phyloP scores from a whole-genome alignment of 345 rosid genomes.

The Pistacia vera region DNA sequence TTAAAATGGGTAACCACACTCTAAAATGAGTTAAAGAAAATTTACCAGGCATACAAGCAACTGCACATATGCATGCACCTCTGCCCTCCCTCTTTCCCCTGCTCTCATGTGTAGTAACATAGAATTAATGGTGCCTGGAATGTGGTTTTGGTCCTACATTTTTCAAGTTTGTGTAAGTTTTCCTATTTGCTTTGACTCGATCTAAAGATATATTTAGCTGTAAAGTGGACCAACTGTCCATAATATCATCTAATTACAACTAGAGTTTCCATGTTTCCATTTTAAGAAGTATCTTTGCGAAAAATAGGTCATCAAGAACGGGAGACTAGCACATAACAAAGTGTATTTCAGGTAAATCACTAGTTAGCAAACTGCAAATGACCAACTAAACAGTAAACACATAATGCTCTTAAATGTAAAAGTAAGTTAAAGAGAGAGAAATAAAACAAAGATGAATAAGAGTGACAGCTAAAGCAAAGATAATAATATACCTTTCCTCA shows the following conservation, averaged over 20 bases:
- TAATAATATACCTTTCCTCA: constrained; percentile 65
- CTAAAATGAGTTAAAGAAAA: too few species aligned
- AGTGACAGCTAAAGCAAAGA: constrained; percentile 10
- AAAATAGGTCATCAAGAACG: background rate
- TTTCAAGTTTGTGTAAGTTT: too few species aligned
- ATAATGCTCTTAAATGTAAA: background rate
- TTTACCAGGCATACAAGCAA: too few species aligned
- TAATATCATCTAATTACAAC: background rate
- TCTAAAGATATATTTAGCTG: too few species aligned
- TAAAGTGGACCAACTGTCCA: too few species aligned
- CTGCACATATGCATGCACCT: too few species aligned
- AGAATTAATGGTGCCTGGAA: too few species aligned
- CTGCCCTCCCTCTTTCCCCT: too few species aligned
- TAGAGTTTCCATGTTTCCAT: background rate
- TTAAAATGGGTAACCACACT: too few species aligned
- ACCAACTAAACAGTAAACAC: background rate
- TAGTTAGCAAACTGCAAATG: background rate
- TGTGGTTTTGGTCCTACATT: too few species aligned
- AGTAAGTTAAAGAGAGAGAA: background rate
- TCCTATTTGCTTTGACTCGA: too few species aligned
- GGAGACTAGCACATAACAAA: background rate
- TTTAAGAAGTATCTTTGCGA: background rate
- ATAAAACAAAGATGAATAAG: background rate
- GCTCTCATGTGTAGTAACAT: too few species aligned
- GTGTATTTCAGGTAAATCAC: background rate